A percentile compares a stretch with the other conserved stretches of the same genome.
Evolutionary conservation across 2,329 filamentous ascomycete species (phyloP).

Genomic region (Neodidymelliopsis sp.): DNA sequence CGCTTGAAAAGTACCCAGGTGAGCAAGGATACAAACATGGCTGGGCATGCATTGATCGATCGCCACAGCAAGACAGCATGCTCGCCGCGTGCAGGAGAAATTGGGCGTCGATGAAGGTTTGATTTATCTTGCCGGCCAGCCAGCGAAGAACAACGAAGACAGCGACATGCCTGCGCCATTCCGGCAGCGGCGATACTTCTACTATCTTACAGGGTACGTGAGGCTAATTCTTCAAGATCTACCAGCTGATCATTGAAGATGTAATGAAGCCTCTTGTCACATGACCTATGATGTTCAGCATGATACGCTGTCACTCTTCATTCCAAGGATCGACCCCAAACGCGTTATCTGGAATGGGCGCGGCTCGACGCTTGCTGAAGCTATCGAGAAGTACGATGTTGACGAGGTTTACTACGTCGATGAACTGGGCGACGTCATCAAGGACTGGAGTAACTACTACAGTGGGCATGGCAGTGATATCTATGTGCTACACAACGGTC

Average conservation of each 20-base stretch:
- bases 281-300: conserved; percentile 64
- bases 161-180: conserved; percentile 66
- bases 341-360: conserved; percentile 70
- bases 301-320: conserved; percentile 75
- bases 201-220: conserved; percentile 63
- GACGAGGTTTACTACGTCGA: conserved; percentile 70
- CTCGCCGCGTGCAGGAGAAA: conserved; percentile 46
- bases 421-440: conserved; percentile 39
- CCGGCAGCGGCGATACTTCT: conserved; percentile 68
- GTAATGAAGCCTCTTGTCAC: conserved; percentile 61
- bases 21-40: conserved; percentile 6
- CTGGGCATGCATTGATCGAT: not conserved
- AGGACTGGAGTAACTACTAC: conserved; percentile 39
- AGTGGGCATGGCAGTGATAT: conserved; percentile 29
- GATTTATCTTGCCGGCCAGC: conserved; percentile 64
- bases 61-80: conserved; percentile 50
- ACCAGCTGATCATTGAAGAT: conserved; percentile 34
- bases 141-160: conserved; percentile 61
- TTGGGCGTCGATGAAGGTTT: conserved; percentile 52
- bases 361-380: conserved; percentile 67
- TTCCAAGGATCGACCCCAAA: conserved; percentile 71
- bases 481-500: conserved; percentile 47
- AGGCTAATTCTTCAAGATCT: no score
- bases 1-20: conserved; percentile 52
- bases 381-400: conserved; percentile 69